phyloP scores from a whole-genome alignment of 768 basidiomycete species.

The Lentinula detonsa region DNA sequence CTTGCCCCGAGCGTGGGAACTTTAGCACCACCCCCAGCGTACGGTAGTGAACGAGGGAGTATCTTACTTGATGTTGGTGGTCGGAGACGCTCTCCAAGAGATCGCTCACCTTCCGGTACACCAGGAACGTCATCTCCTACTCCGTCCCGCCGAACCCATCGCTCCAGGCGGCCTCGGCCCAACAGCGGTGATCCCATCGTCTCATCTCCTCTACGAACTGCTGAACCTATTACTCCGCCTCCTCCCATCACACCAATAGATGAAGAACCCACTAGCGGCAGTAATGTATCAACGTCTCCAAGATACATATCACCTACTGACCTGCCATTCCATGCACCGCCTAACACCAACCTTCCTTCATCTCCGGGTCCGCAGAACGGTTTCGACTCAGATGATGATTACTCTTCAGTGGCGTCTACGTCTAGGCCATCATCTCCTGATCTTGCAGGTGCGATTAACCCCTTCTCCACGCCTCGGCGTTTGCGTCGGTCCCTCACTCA shows the following conservation, averaged over 20 bases:
- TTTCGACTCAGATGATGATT: constrained; percentile 20
- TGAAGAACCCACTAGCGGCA: constrained; percentile 44
- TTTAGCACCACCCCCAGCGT: constrained; percentile 94
- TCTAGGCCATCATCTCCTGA: constrained; percentile 59
- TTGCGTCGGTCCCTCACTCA: constrained; percentile 63
- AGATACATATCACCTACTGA: constrained; percentile 62
- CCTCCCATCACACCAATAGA: constrained; percentile 76
- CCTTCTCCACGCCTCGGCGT: constrained; percentile 63
- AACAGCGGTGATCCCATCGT: constrained; percentile 36
- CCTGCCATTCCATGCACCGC: constrained; percentile 51
- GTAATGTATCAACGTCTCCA: constrained; percentile 44
- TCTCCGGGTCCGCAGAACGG: constrained; percentile 25
- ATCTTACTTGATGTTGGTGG: constrained; percentile 91
- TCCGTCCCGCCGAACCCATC: constrained; percentile 52
- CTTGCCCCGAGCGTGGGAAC: constrained; percentile 96
- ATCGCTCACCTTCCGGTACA: constrained; percentile 35
- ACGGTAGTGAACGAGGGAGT: constrained; percentile 94
- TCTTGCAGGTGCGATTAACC: constrained; percentile 77
- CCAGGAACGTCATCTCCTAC: constrained; percentile 34
- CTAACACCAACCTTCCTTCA: constrained; percentile 39
- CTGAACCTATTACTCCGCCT: constrained; percentile 45
- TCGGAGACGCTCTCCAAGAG: constrained; percentile 32
- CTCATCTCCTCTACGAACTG: constrained; percentile 63
- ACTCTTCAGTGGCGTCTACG: constrained; percentile 37
- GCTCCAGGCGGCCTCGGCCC: constrained; percentile 49